Evolutionary conservation across 345 rosid species (phyloP).

Genomic region (Cochlearia excelsa): DNA sequence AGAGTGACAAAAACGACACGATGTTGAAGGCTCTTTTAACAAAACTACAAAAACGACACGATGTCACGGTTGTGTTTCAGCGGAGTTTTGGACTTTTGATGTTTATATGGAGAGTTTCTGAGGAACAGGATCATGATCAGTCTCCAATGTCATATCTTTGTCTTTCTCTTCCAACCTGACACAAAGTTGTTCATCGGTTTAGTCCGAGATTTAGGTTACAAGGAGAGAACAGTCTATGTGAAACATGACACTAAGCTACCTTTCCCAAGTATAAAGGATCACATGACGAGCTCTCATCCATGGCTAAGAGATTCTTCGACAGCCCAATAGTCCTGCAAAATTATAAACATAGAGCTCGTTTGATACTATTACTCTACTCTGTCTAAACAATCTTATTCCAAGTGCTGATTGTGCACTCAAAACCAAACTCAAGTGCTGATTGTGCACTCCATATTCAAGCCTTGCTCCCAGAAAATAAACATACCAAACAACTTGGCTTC

Average conservation of each 20-base stretch:
- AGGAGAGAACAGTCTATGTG: slow-evolving; percentile 1
- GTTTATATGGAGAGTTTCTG: slow-evolving; percentile 71
- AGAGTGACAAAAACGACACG: no score
- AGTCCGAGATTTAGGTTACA: not conserved
- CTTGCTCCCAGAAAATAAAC: not conserved
- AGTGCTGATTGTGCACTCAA: no score
- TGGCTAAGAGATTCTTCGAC: slow-evolving; percentile 71
- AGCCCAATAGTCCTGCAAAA: slow-evolving; percentile 67
- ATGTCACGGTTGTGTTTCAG: slow-evolving; percentile 16
- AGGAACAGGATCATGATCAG: slow-evolving; percentile 85
- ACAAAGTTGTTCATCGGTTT: slow-evolving; percentile 8
- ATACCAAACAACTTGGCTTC: not conserved
- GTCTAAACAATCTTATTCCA: no score
- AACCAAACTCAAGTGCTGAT: no score
- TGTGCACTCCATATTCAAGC: not conserved
- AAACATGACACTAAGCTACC: slow-evolving; percentile 44
- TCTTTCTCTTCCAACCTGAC: slow-evolving; percentile 82
- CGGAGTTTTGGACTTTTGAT: slow-evolving; percentile 4
- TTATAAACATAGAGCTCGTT: slow-evolving; percentile 6
- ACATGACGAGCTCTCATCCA: slow-evolving; percentile 76
- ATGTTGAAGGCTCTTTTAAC: no score
- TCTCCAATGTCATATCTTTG: slow-evolving; percentile 83
- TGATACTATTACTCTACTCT: no score
- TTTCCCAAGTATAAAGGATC: slow-evolving; percentile 81
- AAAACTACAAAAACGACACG: no score